Evolutionary conservation across 1,139 yeast genomes (phyloP), one percentile per base, ranked within the genome.

Genomic region (Suhomyces choctaworum): DNA sequence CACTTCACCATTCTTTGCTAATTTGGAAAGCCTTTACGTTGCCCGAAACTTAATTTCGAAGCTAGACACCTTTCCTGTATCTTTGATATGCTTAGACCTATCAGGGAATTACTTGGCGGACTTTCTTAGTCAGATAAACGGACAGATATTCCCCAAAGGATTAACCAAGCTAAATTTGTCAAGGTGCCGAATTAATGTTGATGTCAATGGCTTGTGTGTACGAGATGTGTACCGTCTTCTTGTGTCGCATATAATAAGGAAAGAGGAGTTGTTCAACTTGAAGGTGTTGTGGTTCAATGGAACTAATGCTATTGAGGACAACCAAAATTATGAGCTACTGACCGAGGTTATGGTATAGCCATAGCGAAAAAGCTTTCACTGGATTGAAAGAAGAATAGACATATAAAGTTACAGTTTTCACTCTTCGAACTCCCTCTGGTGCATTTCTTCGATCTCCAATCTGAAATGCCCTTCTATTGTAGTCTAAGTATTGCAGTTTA

Each of bases 1-100:
- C 9, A 13, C n/a, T 9, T 22, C 35, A 16, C 16, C 17, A 12
- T 29, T 41, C 5, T 55, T 56, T 31, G 29, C 28, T 5, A 36
- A 37, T 7, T 34, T 62, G 11, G 22, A 31, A 22, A 31, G 40
- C 2, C 32, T 61, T 7, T 50, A 61, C 31, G 41, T 60, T 14
- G 51, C 63, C 2, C 44, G 57, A 34, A 61, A 61, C 32, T 32
- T 57, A 20, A 39, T 61, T 10, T 39, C 53, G 6, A 34, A 32
- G 5, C 41, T 48, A 15, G 21, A 39, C 5, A 32, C 36, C 16
- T 47, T 56, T 29, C 54, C 61, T 2, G 12, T 32, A 2, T 22
- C 34, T 2, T 31, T 54, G 27, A 34, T 27, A 7, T 27, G 23
- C 6, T 44, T 58, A 15, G 47, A 52, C 22, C 44, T 60, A 16